phyloP scores from a whole-genome alignment of 805 yeast species.

The Wickerhamiella domercqiae region DNA sequence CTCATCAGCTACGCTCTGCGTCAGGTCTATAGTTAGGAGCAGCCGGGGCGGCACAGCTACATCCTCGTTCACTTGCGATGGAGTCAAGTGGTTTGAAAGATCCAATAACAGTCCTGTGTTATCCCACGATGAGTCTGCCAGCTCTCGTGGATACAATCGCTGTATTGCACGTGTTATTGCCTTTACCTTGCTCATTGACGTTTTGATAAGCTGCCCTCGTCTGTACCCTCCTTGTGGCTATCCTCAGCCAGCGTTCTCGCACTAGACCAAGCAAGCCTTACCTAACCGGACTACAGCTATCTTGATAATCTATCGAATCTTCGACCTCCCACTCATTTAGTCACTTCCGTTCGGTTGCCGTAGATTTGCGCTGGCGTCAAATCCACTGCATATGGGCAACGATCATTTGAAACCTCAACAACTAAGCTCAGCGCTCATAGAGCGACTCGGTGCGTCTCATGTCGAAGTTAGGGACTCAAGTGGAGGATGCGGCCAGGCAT shows the following conservation, averaged over 20 bases:
- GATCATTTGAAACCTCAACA: slow-evolving; percentile 10
- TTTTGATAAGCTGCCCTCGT: not conserved
- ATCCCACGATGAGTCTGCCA: slow-evolving; percentile 88
- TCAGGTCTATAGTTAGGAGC: slow-evolving; percentile 71
- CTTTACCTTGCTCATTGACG: slow-evolving; percentile 4
- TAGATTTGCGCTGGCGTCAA: too few species aligned
- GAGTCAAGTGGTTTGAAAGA: slow-evolving; percentile 24
- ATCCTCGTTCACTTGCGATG: not conserved
- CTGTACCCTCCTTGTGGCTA: too few species aligned
- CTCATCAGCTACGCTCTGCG: slow-evolving; percentile 70
- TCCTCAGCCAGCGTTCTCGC: too few species aligned
- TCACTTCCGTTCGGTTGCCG: too few species aligned
- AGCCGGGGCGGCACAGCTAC: slow-evolving; percentile 20
- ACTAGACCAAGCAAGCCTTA: too few species aligned
- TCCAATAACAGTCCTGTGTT: slow-evolving; percentile 86
- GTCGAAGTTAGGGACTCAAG: slow-evolving; percentile 65
- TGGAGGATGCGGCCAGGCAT: slow-evolving; percentile 97
- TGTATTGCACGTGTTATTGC: slow-evolving; percentile 30
- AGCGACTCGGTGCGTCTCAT: slow-evolving; percentile 43
- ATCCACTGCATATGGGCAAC: too few species aligned
- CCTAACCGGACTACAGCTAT: too few species aligned
- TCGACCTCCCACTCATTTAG: too few species aligned
- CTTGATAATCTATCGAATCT: too few species aligned
- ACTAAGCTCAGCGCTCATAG: slow-evolving; percentile 27
- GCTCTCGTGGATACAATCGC: slow-evolving; percentile 58